Evolutionary conservation across 139 green algal species (phyloP), one percentile per base, ranked within the genome.

Genomic region (Chlorella sorokiniana): DNA sequence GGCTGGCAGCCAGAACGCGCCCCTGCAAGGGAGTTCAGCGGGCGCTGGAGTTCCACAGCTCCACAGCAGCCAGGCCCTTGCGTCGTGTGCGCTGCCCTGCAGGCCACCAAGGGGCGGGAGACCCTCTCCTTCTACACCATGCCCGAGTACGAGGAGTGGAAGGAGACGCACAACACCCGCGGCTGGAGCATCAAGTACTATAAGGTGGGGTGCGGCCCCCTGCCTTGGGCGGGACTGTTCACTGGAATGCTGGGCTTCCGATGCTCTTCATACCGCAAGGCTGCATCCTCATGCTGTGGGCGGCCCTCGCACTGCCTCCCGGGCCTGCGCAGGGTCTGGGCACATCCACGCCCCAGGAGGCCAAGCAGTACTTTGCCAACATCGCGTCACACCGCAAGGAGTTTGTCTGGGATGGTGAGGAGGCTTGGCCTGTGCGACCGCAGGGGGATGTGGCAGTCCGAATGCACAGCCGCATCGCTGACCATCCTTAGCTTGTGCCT

Each of bases 131-230:
- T 99, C 88, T 99, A 98, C 92, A 99, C 97, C 9, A 88, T 99
- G 85, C 97, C 97, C 6, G 95, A 99, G 92, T 99, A 99, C 81
- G 96, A 99, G 88, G 75, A 84, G 27, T 99, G 97, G 97, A 94
- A 93, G 81, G 93, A 98, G 81, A 83, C 23, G 1, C 62, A 73
- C n/a, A 86, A 68, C 44, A 81, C 83, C 1, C 83, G 74, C 14
- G 93, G 93, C 64, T 99, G 97, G 97, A 88, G 83, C 25, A 95
- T 99, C 90, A 99, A 99, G 92, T 99, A 99, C 93, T 99, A 99
- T 86, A 99, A 99, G 88, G 73, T 63, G 14, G 2, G 41, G 59
- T n/a, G n/a, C n/a, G n/a, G n/a, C n/a, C n/a, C n/a, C n/a, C n/a
- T n/a, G n/a, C n/a, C n/a, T n/a, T n/a, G n/a, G n/a, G n/a, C n/a